These are phyloP conservation scores for Penicillium frequentans DNA, from an alignment of 2,329 filamentous ascomycete species.

Conservation along the genomic window DNA sequence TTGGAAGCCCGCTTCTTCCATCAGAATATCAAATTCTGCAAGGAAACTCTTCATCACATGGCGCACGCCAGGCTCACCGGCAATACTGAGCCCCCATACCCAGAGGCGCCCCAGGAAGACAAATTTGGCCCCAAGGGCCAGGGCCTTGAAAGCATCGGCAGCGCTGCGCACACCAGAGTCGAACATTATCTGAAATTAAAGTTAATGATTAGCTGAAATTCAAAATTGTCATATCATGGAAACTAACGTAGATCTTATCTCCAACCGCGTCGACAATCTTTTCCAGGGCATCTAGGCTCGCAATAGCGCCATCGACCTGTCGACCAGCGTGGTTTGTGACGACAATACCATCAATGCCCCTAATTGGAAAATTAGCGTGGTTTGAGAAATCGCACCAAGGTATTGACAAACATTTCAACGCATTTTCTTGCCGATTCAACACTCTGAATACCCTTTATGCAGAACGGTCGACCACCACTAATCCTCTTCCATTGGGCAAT, in stretches of 20 bases:
- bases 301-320: conserved; percentile 39
- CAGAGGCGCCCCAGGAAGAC: conserved; percentile 35
- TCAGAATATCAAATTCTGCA: conserved; percentile 62
- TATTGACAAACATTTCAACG: conserved; percentile 4
- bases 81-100: conserved; percentile 48
- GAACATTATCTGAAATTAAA: conserved; percentile 16
- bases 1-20: conserved; percentile 60
- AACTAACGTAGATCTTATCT: conserved; percentile 30
- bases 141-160: conserved; percentile 38
- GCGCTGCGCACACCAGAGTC: conserved; percentile 39
- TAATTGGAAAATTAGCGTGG: neutral
- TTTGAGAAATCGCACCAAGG: conserved; percentile 4
- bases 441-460: conserved; percentile 69
- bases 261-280: conserved; percentile 27
- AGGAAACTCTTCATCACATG: conserved; percentile 64
- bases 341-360: conserved; percentile 11
- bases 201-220: neutral
- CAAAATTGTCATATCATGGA: neutral
- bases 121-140: conserved; percentile 36
- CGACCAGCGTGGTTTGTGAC: conserved; percentile 44
- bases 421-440: conserved; percentile 21
- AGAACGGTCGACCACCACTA: conserved; percentile 58
- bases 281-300: conserved; percentile 39
- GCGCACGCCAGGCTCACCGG: conserved; percentile 60
- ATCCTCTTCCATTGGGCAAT: conserved; percentile 58